Conservation (phyloP, 805 yeast species). For the Clavispora fructus region DNA sequence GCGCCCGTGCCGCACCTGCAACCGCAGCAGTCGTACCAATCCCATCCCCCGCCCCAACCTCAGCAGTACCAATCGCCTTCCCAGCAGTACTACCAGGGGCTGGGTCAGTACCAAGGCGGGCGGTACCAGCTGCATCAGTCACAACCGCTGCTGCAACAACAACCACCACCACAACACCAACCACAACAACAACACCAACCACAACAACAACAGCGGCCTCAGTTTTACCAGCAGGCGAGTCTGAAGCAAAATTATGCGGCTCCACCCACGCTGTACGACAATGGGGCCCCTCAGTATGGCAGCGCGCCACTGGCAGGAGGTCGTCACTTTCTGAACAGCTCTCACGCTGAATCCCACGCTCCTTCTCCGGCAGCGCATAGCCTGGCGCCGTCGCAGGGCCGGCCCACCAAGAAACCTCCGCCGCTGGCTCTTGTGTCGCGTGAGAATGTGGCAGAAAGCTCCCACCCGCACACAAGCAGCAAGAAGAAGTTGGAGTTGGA, state of each 20-base stretch:
- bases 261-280: background rate
- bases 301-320: background rate
- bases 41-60: background rate
- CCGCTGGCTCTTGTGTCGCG: conserved; percentile 19
- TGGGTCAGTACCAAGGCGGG: background rate
- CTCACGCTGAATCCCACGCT: background rate
- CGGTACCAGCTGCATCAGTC: background rate
- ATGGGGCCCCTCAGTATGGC: background rate
- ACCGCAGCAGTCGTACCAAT: conserved; percentile 1
- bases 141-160: background rate
- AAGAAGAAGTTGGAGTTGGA: conserved; percentile 44
- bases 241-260: background rate
- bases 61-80: conserved; percentile 3
- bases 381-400: background rate
- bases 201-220: background rate
- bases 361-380: background rate
- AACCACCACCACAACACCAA: background rate
- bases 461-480: conserved; percentile 17
- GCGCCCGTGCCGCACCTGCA: background rate
- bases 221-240: background rate
- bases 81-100: background rate
- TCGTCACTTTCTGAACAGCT: background rate
- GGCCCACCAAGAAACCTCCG: conserved; percentile 13
- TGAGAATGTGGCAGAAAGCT: conserved; percentile 10
- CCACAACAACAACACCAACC: background rate